Base-by-base conservation (phyloP, 306 rosid genomes). In the Gynostemma pentaphyllum region DNA sequence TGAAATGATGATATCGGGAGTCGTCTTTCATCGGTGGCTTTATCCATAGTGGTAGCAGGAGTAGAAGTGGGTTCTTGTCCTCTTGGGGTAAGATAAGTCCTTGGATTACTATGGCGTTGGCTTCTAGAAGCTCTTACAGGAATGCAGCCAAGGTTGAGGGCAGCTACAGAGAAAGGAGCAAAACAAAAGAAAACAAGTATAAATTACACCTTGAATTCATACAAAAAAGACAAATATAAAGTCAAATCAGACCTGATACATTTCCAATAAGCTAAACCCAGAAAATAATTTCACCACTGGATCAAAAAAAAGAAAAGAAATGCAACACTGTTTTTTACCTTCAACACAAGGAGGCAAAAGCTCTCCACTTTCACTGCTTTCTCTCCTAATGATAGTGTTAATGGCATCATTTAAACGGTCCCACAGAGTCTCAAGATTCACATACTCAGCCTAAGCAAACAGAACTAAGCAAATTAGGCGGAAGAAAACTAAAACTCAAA, bases 281-380 rank as follows among this genome's bases (percentile, higher is more conserved):
- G 51, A 70, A 54, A 4, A 66, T 8, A 36, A 7, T 48, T 44
- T 45, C 32, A 28, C 11, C 29, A 49, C 22, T 21, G 36, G 57
- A 51, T 23, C 36, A 49, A 48, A 23, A 12, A 32, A 50, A 37
- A n/a, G n/a, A 50, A 37, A 22, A 18, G 37, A 66, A 66, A 66
- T 14, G 62, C 39, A 44, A 39, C 55, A 6, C 70, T 44, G 36
- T 27, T 11, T 59, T 59, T 75, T 92, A 94, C 99, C 99, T 94
- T 94, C 99, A 72, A 94, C 85, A 62, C 99, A 94, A 11, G 99
- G 97, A 56, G 99, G 99, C 84, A 94, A 79, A 51, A 86, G 89
- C 76, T 78, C 95, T 19, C 91, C 91, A 13, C 87, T 86, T 76
- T 94, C 99, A 16, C 77, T 74, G 52, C 80, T 82, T 80, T 89